Conservation (phyloP, 108 stramenopile species). For the Conticribra guillardii region DNA sequence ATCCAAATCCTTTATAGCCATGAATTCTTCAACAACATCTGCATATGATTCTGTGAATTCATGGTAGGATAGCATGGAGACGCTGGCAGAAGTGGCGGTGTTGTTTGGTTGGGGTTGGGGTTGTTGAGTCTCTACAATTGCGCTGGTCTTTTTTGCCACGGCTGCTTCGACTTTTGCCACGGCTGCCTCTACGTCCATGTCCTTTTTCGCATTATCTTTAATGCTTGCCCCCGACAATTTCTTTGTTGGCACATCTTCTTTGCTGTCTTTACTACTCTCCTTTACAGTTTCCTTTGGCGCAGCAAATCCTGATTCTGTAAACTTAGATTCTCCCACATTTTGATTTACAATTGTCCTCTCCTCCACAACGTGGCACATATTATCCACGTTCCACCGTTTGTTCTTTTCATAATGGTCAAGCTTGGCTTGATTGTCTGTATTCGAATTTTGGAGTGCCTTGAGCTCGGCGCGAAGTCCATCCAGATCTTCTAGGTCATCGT, state of each 20-base stretch:
- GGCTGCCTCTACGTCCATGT: slow-evolving; percentile 9
- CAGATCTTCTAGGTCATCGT: slow-evolving; percentile 87
- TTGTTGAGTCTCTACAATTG: slow-evolving; percentile 5
- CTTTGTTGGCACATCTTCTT: slow-evolving; percentile 44
- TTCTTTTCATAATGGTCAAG: slow-evolving; percentile 95
- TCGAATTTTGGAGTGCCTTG: slow-evolving; percentile 67
- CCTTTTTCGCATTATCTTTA: slow-evolving; percentile 24
- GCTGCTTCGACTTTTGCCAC: slow-evolving; percentile 4
- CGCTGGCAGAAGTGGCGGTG: slow-evolving; percentile 44
- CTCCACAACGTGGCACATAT: slow-evolving; percentile 93
- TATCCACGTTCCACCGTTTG: slow-evolving; percentile 98
- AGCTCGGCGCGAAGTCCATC: slow-evolving; percentile 85
- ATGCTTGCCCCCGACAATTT: slow-evolving; percentile 46
- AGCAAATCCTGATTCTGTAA: slow-evolving; percentile 75
- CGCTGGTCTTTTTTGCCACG: neutral
- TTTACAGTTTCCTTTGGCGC: slow-evolving; percentile 35
- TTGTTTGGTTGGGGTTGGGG: slow-evolving; percentile 43
- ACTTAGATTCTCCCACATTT: slow-evolving; percentile 68
- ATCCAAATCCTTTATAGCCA: slow-evolving; percentile 80
- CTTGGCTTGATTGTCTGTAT: slow-evolving; percentile 64
- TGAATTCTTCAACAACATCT: slow-evolving; percentile 89
- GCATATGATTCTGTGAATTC: slow-evolving; percentile 94
- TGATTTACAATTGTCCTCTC: slow-evolving; percentile 93
- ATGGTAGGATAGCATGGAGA: slow-evolving; percentile 87
- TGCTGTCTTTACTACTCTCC: neutral